Base-by-base conservation (phyloP, 1,139 yeast genomes). In the Meyerozyma guilliermondii region DNA sequence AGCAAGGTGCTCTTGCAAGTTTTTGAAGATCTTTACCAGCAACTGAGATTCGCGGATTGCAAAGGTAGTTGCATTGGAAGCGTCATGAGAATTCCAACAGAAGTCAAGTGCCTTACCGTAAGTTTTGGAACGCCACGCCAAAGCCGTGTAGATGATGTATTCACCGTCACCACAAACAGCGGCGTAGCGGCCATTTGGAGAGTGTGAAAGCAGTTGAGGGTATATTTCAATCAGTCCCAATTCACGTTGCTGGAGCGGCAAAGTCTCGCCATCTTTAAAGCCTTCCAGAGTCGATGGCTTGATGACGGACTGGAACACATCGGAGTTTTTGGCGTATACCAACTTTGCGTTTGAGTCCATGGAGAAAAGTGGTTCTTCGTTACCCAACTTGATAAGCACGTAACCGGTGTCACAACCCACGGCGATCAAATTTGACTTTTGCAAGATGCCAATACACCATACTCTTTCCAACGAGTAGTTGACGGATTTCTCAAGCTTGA, bases 101-200 rank as follows among this genome's bases (percentile, higher is more conserved):
- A 94, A 89, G 59, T 89, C 97, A 46, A 81, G 69, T 13, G 96
- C 97, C 45, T 81, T 77, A 50, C 98, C 98, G 63, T 87, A 92
- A 41, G 91, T 78, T 67, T 89, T 92, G 54, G 94, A 89, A 70
- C 98, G 81, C 98, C 98, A 92, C 2, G 98, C 98, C 57, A 94
- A 78, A 1, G 98, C 94, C 7, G 98, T 89, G 68, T 92, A 94
- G 44, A 94, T 84, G 55, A 92, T 88, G 63, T 88, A 92, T 66
- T 92, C 98, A 47, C 97, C 98, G 67, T 94, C 98, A 59, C 99
- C 99, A 45, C 94, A 86, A 39, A 92, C 97, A 22, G 98, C 86
- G 34, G 91, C 98, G 62, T 87, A 92, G 65, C 97, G 82, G 47
- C 99, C 99, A 60, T 94, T 92, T 48, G 98, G 98, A 34, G 98